Conservation (phyloP, 345 rosid genomes). For the Pseudoturritis turrita region DNA sequence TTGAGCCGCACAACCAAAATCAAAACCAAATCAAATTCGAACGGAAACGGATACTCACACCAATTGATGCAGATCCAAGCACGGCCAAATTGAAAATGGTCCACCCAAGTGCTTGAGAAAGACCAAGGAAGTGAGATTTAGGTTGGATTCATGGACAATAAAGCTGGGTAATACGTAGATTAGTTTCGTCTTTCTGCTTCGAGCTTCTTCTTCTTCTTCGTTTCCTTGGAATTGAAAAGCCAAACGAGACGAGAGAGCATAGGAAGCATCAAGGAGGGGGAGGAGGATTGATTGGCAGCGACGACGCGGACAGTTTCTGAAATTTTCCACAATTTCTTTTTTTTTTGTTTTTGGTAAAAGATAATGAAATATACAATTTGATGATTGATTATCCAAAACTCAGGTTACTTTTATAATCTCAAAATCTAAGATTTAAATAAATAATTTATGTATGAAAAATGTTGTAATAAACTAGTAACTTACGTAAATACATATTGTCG, state of each 20-base stretch:
- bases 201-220: constrained; percentile 16
- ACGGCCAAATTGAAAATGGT: not conserved
- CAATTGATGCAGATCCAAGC: constrained; percentile 10
- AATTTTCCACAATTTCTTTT: not conserved
- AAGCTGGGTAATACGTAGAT: not conserved
- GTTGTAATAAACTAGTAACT: too few species aligned
- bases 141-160: not conserved
- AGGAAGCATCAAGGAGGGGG: not conserved
- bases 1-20: constrained; percentile 6
- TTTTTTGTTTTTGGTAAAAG: too few species aligned
- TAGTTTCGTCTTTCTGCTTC: constrained; percentile 2
- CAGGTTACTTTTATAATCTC: too few species aligned
- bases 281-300: not conserved
- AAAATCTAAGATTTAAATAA: too few species aligned
- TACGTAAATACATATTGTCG: too few species aligned
- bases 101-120: not conserved
- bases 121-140: not conserved
- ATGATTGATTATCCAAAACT: not conserved
- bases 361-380: not conserved
- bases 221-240: not conserved
- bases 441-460: too few species aligned
- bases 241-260: not conserved
- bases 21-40: not conserved
- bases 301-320: not conserved
- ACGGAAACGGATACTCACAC: not conserved